Evolutionary conservation across 495 filamentous ascomycete genomes (phyloP), one percentile per base, ranked within the genome.

Genomic region (Pseudoneurospora amorphoporcata): DNA sequence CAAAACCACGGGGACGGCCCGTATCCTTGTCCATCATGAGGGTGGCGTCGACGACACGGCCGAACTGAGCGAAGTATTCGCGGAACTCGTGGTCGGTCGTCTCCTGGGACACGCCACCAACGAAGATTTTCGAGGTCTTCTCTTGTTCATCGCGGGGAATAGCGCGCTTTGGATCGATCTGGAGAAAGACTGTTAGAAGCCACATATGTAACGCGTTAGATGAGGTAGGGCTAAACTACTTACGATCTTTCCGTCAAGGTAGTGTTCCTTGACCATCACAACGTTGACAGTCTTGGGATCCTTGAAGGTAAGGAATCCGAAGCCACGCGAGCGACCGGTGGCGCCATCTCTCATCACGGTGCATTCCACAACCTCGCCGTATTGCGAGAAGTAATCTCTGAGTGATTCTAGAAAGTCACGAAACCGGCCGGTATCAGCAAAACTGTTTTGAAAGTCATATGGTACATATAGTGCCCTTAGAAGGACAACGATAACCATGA

Each of bases 11-110:
- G 4, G 95, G 95, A 32, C 95, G 90, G 40, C 94, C 94, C 8
- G 95, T 98, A 78, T 99, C 95, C 82, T 99, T 99, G 81, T 99
- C 95, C 88, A 99, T 99, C 95, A 99, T 99, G 23, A 99, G 87
- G 2, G 95, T 99, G 12, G 95, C 95, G 81, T 99, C 95, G 61
- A 99, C 90, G 39, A 99, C 95, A 71, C 95, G 90, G 47, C 95
- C 95, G 77, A 97, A 99, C 79, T 97, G 92, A 81, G 91, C 92
- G 82, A 99, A 99, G 81, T 97, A 99, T 47, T 95, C 89, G 77
- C 93, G 93, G 82, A 99, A 99, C 78, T 98, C 94, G 53, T 93
- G 89, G 75, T 99, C 95, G 1, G 92, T 97, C 0, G 94, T 94
- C 76, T 99, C 95, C 84, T 98, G 95, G 78, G 93, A 97, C 69